Evolutionary conservation across 768 basidiomycete genomes (phyloP), one percentile per base, ranked within the genome.

Genomic region (Termitomyces titanicus): DNA sequence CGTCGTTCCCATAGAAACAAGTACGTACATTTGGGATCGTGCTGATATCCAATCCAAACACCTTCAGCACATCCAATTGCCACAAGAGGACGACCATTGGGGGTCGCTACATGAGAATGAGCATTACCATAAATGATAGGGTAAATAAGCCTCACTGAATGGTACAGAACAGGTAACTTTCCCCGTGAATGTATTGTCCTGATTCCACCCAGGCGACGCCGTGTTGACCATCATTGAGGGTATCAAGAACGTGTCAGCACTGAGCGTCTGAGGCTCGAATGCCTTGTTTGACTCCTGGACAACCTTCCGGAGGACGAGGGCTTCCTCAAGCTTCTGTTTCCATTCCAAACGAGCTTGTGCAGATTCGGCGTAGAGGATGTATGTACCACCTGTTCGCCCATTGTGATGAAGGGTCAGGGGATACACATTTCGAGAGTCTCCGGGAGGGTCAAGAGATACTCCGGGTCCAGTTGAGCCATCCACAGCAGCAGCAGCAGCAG

Each of bases 111-210:
- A 62, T 33, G 51, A 29, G 15, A 48, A 13, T 31, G 10, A 46
- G 65, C 50, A 40, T 37, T n/a, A 11, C 17, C 4, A n/a, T 25
- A 24, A 43, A 22, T 20, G 25, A 35, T n/a, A 49, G 10, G 1
- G n/a, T 20, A 35, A 25, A n/a, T 63, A 74, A 67, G 43, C 84
- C 79, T 68, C 58, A 82, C 94, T 87, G 70, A 98, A 95, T 11
- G 96, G 94, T 20, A 93, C 91, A 1, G 94, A 96, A 65, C 95
- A 97, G 3, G 95, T 97, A 39, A 97, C 95, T 66, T 86, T 92
- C 17, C 92, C 92, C 1, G 80, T 81, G 50, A 85, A 88, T 12
- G 85, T 76, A 55, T 78, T 86, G 49, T 92, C 89, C 50, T 86
- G 81, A 62, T 84, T 89, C 84, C 86, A 93, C 10, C 85, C 74